Conservation (phyloP, 2,329 filamentous ascomycete genomes). For the Simplicillium aogashimaense region DNA sequence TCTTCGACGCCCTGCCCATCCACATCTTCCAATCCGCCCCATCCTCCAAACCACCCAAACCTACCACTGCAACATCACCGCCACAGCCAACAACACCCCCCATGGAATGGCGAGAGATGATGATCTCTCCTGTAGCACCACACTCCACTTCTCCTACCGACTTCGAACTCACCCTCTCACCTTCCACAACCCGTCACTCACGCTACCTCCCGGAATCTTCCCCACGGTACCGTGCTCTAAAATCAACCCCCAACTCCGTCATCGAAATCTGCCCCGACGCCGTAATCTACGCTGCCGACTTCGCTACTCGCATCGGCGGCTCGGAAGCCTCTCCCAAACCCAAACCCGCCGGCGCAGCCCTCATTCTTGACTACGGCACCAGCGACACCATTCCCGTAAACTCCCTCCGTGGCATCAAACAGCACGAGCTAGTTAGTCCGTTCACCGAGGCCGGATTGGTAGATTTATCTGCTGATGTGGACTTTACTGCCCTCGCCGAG, state of each 20-base stretch:
- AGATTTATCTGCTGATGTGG: constrained; percentile 86
- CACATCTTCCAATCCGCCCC: constrained; percentile 80
- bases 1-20: constrained; percentile 96
- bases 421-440: constrained; percentile 67
- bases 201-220: constrained; percentile 78
- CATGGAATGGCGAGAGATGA: constrained; percentile 71
- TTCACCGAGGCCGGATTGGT: constrained; percentile 73
- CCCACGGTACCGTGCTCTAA: constrained; percentile 66
- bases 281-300: constrained; percentile 67
- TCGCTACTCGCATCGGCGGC: constrained; percentile 78
- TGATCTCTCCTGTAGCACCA: constrained; percentile 59
- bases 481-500: constrained; percentile 82
- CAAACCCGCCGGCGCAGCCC: constrained; percentile 67
- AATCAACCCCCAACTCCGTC: constrained; percentile 54
- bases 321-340: constrained; percentile 42
- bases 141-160: constrained; percentile 46
- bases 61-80: constrained; percentile 28
- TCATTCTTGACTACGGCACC: constrained; percentile 95
- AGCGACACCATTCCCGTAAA: constrained; percentile 69
- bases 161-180: constrained; percentile 76
- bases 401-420: constrained; percentile 79
- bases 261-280: constrained; percentile 90
- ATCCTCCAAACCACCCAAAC: constrained; percentile 10
- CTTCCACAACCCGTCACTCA: constrained; percentile 68
- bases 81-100: constrained; percentile 28